Evolutionary conservation across 495 filamentous ascomycete species (phyloP).

Genomic region (Aspergillus funiculosus): DNA sequence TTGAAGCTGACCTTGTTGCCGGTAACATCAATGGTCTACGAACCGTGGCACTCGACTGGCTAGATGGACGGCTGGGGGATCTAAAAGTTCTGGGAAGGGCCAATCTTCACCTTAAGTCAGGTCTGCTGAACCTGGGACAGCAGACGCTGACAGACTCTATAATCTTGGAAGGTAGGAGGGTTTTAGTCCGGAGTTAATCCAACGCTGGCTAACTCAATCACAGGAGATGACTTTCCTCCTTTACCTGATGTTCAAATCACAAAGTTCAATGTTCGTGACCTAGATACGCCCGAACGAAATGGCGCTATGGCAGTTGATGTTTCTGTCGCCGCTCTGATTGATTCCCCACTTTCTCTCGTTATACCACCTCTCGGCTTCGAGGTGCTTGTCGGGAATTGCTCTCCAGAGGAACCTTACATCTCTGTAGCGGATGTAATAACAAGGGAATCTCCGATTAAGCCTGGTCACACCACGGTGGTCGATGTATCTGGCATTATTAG

Average conservation of each 20-base stretch:
- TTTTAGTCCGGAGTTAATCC: conserved; percentile 23
- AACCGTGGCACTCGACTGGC: conserved; percentile 78
- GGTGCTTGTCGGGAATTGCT: conserved; percentile 75
- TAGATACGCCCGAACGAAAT: conserved; percentile 40
- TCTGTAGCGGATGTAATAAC: conserved; percentile 73
- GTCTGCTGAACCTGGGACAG: conserved; percentile 67
- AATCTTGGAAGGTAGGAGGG: conserved; percentile 69
- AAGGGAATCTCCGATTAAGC: conserved; percentile 54
- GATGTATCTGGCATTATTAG: conserved; percentile 63
- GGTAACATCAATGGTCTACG: conserved; percentile 74
- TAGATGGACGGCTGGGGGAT: conserved; percentile 65
- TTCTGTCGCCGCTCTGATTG: conserved; percentile 59
- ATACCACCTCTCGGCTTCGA: conserved; percentile 78
- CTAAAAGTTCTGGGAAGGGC: conserved; percentile 66
- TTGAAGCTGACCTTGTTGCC: conserved; percentile 66
- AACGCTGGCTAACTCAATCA: conserved; percentile 13
- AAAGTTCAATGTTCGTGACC: conserved; percentile 68
- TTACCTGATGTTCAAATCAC: conserved; percentile 74
- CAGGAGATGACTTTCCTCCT: conserved; percentile 61
- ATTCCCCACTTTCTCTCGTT: conserved; percentile 66
- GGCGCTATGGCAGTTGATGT: conserved; percentile 74
- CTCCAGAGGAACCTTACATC: conserved; percentile 53
- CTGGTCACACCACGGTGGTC: conserved; percentile 58
- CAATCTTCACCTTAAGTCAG: conserved; percentile 64
- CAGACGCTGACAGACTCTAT: conserved; percentile 66